phyloP scores from a whole-genome alignment of 306 rosid species.

The Heteromeles arbutifolia region DNA sequence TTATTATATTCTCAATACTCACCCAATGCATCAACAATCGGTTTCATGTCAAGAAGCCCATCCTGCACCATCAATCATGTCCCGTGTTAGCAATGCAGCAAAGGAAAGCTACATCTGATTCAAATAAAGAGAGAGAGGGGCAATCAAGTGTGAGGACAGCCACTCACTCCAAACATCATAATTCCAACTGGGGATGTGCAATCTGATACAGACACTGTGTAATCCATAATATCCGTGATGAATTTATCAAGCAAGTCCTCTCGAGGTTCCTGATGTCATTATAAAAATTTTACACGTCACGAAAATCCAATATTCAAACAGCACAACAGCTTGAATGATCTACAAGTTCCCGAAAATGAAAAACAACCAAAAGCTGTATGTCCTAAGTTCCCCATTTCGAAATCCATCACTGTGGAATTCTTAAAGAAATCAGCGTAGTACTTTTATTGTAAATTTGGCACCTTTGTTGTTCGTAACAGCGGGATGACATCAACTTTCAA shows the following conservation, averaged over 20 bases:
- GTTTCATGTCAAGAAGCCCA: conserved; percentile 31
- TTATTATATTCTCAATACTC: conserved; percentile 3
- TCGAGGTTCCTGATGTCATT: conserved; percentile 14
- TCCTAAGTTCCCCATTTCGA: background rate
- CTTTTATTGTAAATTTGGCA: conserved; percentile 1
- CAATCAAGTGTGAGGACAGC: background rate
- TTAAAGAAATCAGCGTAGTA: background rate
- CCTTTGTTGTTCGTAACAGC: conserved; percentile 28
- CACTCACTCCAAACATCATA: conserved; percentile 55
- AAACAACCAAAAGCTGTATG: background rate
- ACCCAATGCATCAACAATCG: conserved; percentile 34
- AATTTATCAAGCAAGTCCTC: conserved; percentile 20
- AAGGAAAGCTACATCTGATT: background rate
- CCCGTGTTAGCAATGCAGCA: background rate
- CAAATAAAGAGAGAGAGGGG: background rate
- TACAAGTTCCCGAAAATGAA: background rate
- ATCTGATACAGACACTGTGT: conserved; percentile 31
- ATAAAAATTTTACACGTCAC: background rate
- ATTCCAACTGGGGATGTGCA: conserved; percentile 32
- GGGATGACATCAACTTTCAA: conserved; percentile 62
- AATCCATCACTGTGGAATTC: background rate
- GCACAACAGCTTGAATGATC: background rate
- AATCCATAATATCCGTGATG: conserved; percentile 28
- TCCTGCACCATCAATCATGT: conserved; percentile 28
- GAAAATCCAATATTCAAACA: background rate